phyloP scores from a whole-genome alignment of 495 filamentous ascomycete genomes.

The Baudoinia panamericana region DNA sequence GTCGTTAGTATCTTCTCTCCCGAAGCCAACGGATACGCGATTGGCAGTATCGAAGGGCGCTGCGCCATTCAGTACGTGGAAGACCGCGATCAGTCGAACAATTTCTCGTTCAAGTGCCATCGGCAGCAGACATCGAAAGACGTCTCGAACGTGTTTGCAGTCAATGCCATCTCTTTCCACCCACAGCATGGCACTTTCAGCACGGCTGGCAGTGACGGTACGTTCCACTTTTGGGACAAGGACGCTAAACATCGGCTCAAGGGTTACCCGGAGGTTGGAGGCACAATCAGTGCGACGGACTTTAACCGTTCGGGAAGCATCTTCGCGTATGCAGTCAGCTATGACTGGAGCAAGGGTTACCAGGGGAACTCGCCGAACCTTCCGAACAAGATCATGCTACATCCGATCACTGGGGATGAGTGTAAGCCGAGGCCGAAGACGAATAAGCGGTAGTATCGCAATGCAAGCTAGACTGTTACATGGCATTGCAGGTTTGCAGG shows the following conservation, averaged over 20 bases:
- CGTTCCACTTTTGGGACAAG: slow-evolving; percentile 74
- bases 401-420: slow-evolving; percentile 61
- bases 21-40: slow-evolving; percentile 71
- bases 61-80: slow-evolving; percentile 83
- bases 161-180: slow-evolving; percentile 84
- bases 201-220: slow-evolving; percentile 79
- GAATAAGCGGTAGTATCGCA: slow-evolving; percentile 60
- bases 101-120: slow-evolving; percentile 92
- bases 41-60: slow-evolving; percentile 79
- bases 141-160: slow-evolving; percentile 68
- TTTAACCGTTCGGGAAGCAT: slow-evolving; percentile 69
- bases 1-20: slow-evolving; percentile 66
- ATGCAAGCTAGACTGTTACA: too few species aligned
- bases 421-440: slow-evolving; percentile 63
- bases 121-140: slow-evolving; percentile 55
- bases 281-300: slow-evolving; percentile 60
- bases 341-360: slow-evolving; percentile 92
- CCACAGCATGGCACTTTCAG: slow-evolving; percentile 79
- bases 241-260: slow-evolving; percentile 75
- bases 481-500: too few species aligned
- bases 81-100: slow-evolving; percentile 67
- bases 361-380: slow-evolving; percentile 52
- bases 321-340: slow-evolving; percentile 83
- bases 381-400: slow-evolving; percentile 77
- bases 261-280: slow-evolving; percentile 73